Conservation (phyloP, 805 yeast genomes). For the Candida ipomoeae region DNA sequence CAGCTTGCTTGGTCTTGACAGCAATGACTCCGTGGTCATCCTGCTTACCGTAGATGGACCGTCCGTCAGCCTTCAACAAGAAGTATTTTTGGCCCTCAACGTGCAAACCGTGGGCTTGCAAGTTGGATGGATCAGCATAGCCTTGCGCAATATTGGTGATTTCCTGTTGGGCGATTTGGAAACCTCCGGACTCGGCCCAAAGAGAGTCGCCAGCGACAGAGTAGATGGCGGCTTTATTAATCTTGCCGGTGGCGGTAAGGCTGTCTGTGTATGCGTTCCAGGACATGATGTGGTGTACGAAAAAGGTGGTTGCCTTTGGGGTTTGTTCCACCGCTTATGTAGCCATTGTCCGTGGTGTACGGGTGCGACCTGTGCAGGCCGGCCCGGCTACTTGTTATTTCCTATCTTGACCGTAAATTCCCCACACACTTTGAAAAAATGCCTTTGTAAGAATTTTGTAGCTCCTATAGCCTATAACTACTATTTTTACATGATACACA, state of each 20-base stretch:
- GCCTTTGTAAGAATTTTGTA: background rate
- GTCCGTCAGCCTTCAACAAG: conserved; percentile 81
- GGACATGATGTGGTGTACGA: conserved; percentile 13
- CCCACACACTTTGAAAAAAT: background rate
- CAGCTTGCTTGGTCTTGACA: conserved; percentile 91
- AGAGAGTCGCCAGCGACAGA: conserved; percentile 91
- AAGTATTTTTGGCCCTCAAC: conserved; percentile 84
- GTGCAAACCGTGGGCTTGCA: conserved; percentile 86
- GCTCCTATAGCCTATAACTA: background rate
- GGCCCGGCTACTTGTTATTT: background rate
- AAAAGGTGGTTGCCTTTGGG: background rate
- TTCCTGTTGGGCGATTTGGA: conserved; percentile 64
- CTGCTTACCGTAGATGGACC: conserved; percentile 89
- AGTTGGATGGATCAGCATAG: conserved; percentile 68
- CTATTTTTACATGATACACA: background rate
- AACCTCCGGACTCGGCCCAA: conserved; percentile 83
- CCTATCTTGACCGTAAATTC: background rate
- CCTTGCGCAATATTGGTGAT: conserved; percentile 72
- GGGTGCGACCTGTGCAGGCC: conserved; percentile 2
- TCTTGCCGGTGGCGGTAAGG: conserved; percentile 74
- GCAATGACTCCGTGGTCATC: conserved; percentile 85
- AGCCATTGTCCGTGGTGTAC: conserved; percentile 1
- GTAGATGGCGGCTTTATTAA: conserved; percentile 89
- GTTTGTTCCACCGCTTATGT: conserved; percentile 4
- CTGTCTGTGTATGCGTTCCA: conserved; percentile 89